A percentile compares a stretch with the other conserved stretches of the same genome.
Conservation (phyloP, 2,329 filamentous ascomycete species). For the Calonectria ilicicola region DNA sequence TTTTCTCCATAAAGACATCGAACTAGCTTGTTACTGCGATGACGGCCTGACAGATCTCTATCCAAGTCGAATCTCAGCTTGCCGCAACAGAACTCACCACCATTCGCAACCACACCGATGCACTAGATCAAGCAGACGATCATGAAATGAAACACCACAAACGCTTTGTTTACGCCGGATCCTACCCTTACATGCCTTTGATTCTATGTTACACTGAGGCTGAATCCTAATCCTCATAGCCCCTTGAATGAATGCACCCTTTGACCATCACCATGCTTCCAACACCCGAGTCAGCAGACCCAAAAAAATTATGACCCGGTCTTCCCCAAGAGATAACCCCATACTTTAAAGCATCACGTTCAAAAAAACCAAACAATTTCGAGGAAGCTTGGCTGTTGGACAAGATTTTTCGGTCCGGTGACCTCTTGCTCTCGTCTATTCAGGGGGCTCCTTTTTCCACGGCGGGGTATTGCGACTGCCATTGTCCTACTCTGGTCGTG, state of each 20-base stretch:
- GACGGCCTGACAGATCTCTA: too few species aligned
- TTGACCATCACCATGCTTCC: slow-evolving; percentile 6
- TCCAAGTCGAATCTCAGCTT: too few species aligned
- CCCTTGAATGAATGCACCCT: slow-evolving; percentile 1
- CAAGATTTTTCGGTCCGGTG: not conserved
- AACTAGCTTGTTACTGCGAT: too few species aligned
- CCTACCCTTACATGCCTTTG: slow-evolving; percentile 41
- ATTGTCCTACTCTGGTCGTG: slow-evolving; percentile 72
- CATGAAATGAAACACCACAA: slow-evolving; percentile 5
- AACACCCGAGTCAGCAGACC: slow-evolving; percentile 2
- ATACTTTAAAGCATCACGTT: not conserved
- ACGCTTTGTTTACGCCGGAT: slow-evolving; percentile 35
- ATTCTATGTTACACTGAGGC: slow-evolving; percentile 40
- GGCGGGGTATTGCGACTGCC: slow-evolving; percentile 1
- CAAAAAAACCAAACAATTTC: not conserved
- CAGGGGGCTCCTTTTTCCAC: not conserved
- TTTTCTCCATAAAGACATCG: too few species aligned
- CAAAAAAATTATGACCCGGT: not conserved
- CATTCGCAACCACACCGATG: not conserved
- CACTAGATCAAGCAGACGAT: not conserved
- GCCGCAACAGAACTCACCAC: not conserved
- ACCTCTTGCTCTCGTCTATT: not conserved
- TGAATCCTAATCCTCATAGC: slow-evolving; percentile 25
- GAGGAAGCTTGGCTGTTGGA: not conserved
- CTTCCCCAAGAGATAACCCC: not conserved